A percentile compares a stretch with the other conserved stretches of the same genome.
phyloP scores from a whole-genome alignment of 371 early-diverging fungal species.

The Haplosporangium sp. region DNA sequence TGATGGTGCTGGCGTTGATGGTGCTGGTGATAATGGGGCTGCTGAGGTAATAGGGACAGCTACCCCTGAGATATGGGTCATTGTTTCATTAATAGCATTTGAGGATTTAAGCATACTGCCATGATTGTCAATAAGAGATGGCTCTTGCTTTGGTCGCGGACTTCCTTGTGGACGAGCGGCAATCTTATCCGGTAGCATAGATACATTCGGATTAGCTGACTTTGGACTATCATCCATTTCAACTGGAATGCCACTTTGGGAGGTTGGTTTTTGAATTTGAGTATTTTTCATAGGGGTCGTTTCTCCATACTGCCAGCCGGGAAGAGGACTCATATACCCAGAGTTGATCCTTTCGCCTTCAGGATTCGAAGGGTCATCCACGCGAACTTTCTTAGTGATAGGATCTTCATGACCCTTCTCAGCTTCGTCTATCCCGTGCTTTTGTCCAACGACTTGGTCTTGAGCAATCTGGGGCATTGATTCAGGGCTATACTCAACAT shows the following conservation, averaged over 20 bases:
- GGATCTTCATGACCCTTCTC: neutral
- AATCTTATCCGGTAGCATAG: neutral
- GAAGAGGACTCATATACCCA: neutral
- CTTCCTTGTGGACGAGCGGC: neutral
- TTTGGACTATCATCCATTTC: neutral
- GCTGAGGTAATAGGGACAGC: neutral
- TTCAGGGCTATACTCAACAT: neutral
- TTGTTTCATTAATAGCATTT: neutral
- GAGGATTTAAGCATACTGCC: neutral
- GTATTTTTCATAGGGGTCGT: neutral
- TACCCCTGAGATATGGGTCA: neutral
- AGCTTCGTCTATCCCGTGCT: slow-evolving; percentile 15
- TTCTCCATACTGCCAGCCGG: neutral
- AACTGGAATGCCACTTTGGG: neutral
- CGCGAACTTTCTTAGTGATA: slow-evolving; percentile 13
- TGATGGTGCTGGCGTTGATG: slow-evolving; percentile 1
- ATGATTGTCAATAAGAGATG: neutral
- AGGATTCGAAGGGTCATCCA: neutral
- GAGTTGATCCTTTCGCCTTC: neutral
- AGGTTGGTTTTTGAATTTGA: neutral
- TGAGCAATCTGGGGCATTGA: neutral
- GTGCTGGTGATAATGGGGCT: neutral
- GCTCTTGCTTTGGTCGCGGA: neutral
- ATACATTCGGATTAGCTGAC: neutral
- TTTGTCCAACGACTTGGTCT: slow-evolving; percentile 8